Base-by-base conservation (phyloP, 176 grass and related monocot genomes). In the Aegilops tauschii region DNA sequence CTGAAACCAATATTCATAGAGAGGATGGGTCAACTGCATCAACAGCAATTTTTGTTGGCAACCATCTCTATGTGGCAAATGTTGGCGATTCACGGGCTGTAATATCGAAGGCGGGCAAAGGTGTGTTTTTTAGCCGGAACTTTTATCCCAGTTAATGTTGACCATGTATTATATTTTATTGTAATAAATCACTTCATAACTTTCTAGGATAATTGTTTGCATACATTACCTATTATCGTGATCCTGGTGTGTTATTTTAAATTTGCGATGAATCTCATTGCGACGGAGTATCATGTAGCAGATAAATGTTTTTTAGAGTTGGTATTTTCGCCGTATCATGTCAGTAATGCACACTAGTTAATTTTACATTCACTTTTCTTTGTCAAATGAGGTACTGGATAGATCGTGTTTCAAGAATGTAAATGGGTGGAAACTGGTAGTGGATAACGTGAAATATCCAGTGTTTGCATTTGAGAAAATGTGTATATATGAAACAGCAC, bases 51-150 rank as follows among this genome's bases (percentile, higher is more conserved):
- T 85, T 97, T 16, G 73, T 97, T 82, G 93, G 82, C 71, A 97
- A 90, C 69, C 89, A 86, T 77, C 84, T 97, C 25, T 97, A 82
- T 82, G 95, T 97, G 73, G 95, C 90, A 42, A 97, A 97, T 93
- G 93, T 97, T 91, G 95, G 95, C 49, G 95, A 97, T 86, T 95
- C 95, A 84, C 91, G 95, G 66, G 85, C 93, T 83, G 82, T 97
- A 61, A 84, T 97, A 82, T 97, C 95, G 74, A 94, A 90, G 73
- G 90, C 91, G 36, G 95, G 95, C 71, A 93, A 97, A 93, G 95
- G 95, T 97, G 64, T 10, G 23, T 7, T 80, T 89, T 76, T 32
- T 80, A 61, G 63, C 30, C 5, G 27, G 62, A 29, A 67, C 28
- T 66, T 70, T 50, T 75, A 2, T 72, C 35, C 28, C 71, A 56